A percentile compares a stretch with the other conserved stretches of the same genome.
Evolutionary conservation across 768 basidiomycete genomes (phyloP).

Genomic region (Auricularia auricula-judae): DNA sequence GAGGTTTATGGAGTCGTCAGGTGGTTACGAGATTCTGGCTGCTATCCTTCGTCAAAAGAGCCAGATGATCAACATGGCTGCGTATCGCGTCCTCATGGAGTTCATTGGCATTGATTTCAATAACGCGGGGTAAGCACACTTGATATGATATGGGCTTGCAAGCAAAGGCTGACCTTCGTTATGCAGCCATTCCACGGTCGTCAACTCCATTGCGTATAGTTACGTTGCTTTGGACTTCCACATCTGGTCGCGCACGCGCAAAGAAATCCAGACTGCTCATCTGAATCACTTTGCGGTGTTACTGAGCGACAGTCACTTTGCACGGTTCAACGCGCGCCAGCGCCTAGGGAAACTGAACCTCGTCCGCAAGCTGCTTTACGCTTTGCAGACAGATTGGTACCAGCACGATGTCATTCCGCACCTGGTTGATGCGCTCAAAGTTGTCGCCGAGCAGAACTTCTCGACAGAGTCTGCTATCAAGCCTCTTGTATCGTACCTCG

Average conservation of each 20-base stretch:
- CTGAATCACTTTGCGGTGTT: constrained; percentile 76
- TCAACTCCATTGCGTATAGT: constrained; percentile 72
- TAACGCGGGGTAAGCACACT: constrained; percentile 56
- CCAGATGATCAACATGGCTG: constrained; percentile 63
- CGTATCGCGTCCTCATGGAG: constrained; percentile 75
- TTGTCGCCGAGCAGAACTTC: constrained; percentile 55
- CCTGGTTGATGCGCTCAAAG: constrained; percentile 49
- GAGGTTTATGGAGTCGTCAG: constrained; percentile 25
- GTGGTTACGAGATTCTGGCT: constrained; percentile 80
- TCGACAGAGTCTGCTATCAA: constrained; percentile 68
- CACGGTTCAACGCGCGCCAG: constrained; percentile 66
- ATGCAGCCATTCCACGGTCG: constrained; percentile 67
- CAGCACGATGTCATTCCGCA: constrained; percentile 35
- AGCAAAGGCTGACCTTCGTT: constrained; percentile 4
- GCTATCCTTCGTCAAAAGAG: constrained; percentile 63
- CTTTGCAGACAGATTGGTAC: constrained; percentile 73
- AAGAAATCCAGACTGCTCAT: constrained; percentile 68
- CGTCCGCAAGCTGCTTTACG: constrained; percentile 69
- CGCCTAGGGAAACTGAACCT: constrained; percentile 61
- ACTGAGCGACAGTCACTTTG: constrained; percentile 58
- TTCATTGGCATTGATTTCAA: constrained; percentile 80
- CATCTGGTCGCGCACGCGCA: constrained; percentile 66
- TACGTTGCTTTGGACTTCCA: constrained; percentile 83
- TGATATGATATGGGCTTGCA: neutral
- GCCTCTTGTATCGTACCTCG: constrained; percentile 75